Base-by-base conservation (phyloP, 495 filamentous ascomycete species). In the Aspergillus mulundensis region DNA sequence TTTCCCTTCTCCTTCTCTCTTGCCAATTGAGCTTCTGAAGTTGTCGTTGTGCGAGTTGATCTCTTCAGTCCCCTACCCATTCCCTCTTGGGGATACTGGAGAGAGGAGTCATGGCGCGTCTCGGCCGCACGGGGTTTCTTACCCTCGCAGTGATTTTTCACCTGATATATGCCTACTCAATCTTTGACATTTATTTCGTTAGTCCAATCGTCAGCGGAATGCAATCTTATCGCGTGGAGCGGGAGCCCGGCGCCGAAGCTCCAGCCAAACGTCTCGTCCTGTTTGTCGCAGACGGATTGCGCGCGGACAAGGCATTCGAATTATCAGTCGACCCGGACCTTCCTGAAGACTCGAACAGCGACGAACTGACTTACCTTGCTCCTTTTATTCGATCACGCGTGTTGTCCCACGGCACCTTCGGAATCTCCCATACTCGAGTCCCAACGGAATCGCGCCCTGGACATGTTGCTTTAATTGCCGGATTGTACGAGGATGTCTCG, bases 161-260 rank as follows among this genome's bases (percentile, higher is more conserved):
- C 73, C 67, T 97, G 23, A 84, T 96, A 57, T 99, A 99, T 74
- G 87, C 94, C 57, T 91, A 85, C 64, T 96, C 93, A 32, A 99
- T 99, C 60, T 99, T 99, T 71, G 95, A 97, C 69, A 95, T 97
- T 59, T 99, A 99, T 74, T 99, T 99, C 68, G 90, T 97, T 60
- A 96, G 91, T 66, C 95, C 95, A 16, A 95, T 99, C 61, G 95
- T 97, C 36, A 87, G 84, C 79, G 95, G 95, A 64, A 97, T 99
- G 95, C 82, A 79, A 61, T 79, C 89, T 49, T 93, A 88, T 73
- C 72, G 71, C 32, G 79, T 94, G 39, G 84, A 91, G 43, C 76
- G 87, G 48, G 74, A 84, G 34, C 55, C 72, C 19, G 76, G 74
- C 38, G 68, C 66, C n/a, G 82, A 86, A 69, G 82, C 91, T 14